Evolutionary conservation across 2,329 filamentous ascomycete species (phyloP), one percentile per base, ranked within the genome.

Genomic region (Botrytis paeoniae): DNA sequence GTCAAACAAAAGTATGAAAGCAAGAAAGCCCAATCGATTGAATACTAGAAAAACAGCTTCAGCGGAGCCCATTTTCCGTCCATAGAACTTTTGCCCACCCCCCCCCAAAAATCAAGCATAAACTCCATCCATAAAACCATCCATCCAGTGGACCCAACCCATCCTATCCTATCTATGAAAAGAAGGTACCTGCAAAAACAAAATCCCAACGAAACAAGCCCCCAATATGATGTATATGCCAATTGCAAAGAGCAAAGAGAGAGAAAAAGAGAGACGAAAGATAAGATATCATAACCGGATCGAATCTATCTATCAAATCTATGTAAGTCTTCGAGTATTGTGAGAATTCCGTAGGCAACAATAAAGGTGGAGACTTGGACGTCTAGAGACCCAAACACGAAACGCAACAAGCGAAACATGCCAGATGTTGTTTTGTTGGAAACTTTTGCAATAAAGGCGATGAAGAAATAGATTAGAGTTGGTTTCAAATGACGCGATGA

Each of bases 131-230:
- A 32, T 41, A 18, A 69, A 22, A 32, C 18, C 9, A 57, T 32
- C 25, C 4, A 69, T 39, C 22, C 35, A 54, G 54, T 41, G 37
- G 9, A 29, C 18, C 18, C 18, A 41, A 4, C 25, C 16, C 18
- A 69, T 25, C 5, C n/a, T 32, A 69, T 68, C 48, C 62, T 57
- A 54, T 68, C 35, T 5, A 37, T 37, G 41, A 48, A 25, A 35
- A 22, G 10, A 65, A 48, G 51, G 51, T 32, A 18, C n/a, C 51
- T 57, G 51, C 20, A 65, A 35, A 48, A 37, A 65, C 45, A 29
- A 65, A 65, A 62, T 62, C 20, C 63, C 43, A 51, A 65, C 63
- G 29, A 65, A 65, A 41, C 48, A 14, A 69, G n/a, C 48, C 29
- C 41, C 29, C 63, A 22, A 51, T 32, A 57, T 69, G 6, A 68